Evolutionary conservation across 371 early-diverging fungal species (phyloP).

Genomic region (Rhizopus microsporus): DNA sequence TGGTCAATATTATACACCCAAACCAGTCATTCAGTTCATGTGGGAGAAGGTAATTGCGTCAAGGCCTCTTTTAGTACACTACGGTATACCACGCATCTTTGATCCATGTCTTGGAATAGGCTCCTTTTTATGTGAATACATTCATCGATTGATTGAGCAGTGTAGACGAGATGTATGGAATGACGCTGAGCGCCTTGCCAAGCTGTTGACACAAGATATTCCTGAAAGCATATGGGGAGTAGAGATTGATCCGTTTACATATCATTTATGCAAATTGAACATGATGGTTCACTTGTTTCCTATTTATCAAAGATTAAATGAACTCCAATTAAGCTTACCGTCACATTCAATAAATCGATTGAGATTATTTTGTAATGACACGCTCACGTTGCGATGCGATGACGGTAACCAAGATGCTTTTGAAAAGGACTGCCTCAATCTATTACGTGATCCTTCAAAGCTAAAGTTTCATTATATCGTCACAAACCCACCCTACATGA

Average conservation of each 20-base stretch:
- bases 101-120: constrained; percentile 71
- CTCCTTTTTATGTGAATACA: constrained; percentile 57
- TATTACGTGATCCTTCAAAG: constrained; percentile 44
- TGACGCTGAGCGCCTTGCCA: constrained; percentile 23
- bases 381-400: constrained; percentile 41
- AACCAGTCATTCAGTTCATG: constrained; percentile 63
- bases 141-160: constrained; percentile 43
- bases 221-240: constrained; percentile 58
- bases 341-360: constrained; percentile 36
- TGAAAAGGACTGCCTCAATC: constrained; percentile 42
- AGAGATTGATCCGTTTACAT: constrained; percentile 65
- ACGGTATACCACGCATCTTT: constrained; percentile 33
- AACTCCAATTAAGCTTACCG: constrained; percentile 16
- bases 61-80: background rate
- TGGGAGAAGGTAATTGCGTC: constrained; percentile 45
- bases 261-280: constrained; percentile 45
- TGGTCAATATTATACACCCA: constrained; percentile 69
- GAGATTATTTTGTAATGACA: constrained; percentile 61
- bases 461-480: constrained; percentile 62
- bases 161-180: constrained; percentile 43
- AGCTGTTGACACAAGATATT: constrained; percentile 34
- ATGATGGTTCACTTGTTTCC: constrained; percentile 45
- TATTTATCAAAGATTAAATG: constrained; percentile 32
- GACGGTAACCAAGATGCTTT: constrained; percentile 22
- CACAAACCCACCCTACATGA: constrained; percentile 74